Base-by-base conservation (phyloP, 805 yeast genomes). In the Dipodascus geniculatus region DNA sequence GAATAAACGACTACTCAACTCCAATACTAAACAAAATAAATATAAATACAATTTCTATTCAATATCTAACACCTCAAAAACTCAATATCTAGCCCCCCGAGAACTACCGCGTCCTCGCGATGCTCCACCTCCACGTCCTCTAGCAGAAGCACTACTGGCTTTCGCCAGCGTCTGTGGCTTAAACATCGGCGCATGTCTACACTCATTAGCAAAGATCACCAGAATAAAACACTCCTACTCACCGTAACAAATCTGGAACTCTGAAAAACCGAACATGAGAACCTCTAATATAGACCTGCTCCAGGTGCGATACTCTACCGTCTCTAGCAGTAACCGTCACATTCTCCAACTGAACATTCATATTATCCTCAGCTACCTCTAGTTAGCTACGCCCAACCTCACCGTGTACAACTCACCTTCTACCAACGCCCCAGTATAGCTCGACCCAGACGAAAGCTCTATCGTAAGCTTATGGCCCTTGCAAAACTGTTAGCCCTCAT, bases 271-370 rank as follows among this genome's bases (percentile, higher is more conserved):
- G 78, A 22, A 91, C 80, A 69, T 86, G 90, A 0, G 96, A 87
- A 1, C 99, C 99, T 61, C 99, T 79, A 2, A 91, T 81, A 66
- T 87, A 90, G 2, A 89, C 95, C 61, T 85, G 87, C 58, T 85
- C 88, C 75, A 87, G 76, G 59, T 83, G 85, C 1, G 84, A 74
- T 2, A 85, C 84, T 49, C 75, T 74, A 2, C 96, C 96, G 52
- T 87, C 85, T 48, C 82, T 71, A 23, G 81, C 79, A 0, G 96
- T 90, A 50, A 85, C 81, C 1, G 85, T 79, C 44, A 85, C 95
- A 64, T 91, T 96, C 58, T 79, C 73, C 51, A 91, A 68, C 56
- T 90, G 95, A 23, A 91, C 80, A 65, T 91, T 91, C 98, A 91
- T 93, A 67, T 85, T 90, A 63, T 91, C 98, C 69, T 91, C 96